Evolutionary conservation across 208 protist genomes (phyloP).

Genomic region (Acanthamoeba divionensis): DNA sequence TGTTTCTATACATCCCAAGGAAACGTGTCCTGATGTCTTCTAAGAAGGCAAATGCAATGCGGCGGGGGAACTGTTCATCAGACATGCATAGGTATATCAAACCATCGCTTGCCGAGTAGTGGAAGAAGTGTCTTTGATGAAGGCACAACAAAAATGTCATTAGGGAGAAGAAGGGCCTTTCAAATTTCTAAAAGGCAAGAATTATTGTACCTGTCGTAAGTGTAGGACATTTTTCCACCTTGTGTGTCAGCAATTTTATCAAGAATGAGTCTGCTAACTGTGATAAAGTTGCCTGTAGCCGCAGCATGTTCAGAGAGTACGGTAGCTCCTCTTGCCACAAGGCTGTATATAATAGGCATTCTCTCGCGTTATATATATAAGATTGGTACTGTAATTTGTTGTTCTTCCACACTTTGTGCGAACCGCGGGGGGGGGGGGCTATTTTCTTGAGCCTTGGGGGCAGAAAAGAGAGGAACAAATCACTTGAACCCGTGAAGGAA

Average conservation of each 20-base stretch:
- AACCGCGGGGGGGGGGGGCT: too few relatives aligned
- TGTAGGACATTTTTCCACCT: constrained; percentile 80
- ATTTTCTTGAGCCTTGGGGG: too few relatives aligned
- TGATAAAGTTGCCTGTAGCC: constrained; percentile 77
- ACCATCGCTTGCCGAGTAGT: constrained; percentile 77
- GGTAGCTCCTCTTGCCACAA: constrained; percentile 71
- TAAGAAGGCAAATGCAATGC: constrained; percentile 81
- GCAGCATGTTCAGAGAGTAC: constrained; percentile 75
- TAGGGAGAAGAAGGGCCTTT: not conserved
- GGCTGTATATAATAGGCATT: constrained; percentile 78
- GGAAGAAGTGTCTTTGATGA: constrained; percentile 79
- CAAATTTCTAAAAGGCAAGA: not conserved
- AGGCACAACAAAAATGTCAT: not conserved
- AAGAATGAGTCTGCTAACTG: constrained; percentile 74
- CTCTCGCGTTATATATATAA: not conserved
- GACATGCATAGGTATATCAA: constrained; percentile 83
- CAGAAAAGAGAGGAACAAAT: too few relatives aligned
- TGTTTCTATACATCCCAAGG: constrained; percentile 66
- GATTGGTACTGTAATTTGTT: too few relatives aligned
- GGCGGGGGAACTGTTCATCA: constrained; percentile 77
- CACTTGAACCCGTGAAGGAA: not conserved
- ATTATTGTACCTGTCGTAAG: constrained; percentile 78
- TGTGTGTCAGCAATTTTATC: constrained; percentile 74
- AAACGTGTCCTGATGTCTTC: constrained; percentile 80
- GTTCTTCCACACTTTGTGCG: too few relatives aligned